Conservation (phyloP, 176 grass and related monocot species). For the Triticum timopheevii region DNA sequence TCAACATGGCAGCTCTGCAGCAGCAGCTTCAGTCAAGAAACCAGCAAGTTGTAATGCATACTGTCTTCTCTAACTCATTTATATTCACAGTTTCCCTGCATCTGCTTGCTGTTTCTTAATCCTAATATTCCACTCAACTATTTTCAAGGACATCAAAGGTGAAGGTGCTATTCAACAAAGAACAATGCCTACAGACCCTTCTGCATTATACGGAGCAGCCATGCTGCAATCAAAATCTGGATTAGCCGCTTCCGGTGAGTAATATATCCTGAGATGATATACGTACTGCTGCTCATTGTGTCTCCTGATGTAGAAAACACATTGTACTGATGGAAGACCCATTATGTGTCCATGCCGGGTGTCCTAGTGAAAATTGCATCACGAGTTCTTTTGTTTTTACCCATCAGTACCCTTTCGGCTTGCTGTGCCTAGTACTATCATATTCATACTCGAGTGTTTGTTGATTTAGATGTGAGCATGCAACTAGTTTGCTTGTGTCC, state of each 20-base stretch:
- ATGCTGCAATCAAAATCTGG: constrained; percentile 81
- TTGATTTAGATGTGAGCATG: constrained; percentile 15
- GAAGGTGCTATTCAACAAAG: constrained; percentile 64
- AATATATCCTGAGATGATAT: not conserved
- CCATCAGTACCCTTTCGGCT: not conserved
- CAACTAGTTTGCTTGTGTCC: not conserved
- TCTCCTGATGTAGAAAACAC: not conserved
- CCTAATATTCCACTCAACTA: constrained; percentile 21
- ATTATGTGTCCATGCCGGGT: not conserved
- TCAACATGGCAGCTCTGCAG: constrained; percentile 64
- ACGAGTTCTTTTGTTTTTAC: not conserved
- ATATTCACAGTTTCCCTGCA: not conserved
- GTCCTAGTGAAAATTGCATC: not conserved
- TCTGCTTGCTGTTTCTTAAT: not conserved
- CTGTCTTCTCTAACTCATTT: constrained; percentile 28
- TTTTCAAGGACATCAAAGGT: constrained; percentile 70
- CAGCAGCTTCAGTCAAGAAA: constrained; percentile 76
- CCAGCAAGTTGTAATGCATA: constrained; percentile 62
- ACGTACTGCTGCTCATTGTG: constrained; percentile 3
- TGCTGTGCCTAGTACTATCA: not conserved
- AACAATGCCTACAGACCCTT: constrained; percentile 65
- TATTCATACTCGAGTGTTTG: not conserved
- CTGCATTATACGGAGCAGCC: constrained; percentile 59
- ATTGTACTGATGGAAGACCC: not conserved
- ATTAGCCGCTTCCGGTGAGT: constrained; percentile 64